Conservation (phyloP, 179 eudicot species). For the Spergularia azorica region DNA sequence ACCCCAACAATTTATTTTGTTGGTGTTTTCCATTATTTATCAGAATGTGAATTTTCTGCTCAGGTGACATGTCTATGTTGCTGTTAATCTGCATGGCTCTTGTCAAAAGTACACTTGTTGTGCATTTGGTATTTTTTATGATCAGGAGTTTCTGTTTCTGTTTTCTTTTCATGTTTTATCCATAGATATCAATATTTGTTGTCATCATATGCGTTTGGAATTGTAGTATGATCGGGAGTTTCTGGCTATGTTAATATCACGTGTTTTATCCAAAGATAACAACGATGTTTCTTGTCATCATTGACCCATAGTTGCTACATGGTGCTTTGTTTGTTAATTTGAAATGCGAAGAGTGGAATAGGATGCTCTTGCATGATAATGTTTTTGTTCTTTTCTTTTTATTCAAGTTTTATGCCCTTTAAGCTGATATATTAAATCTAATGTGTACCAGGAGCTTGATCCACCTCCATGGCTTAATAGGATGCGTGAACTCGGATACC, state of each 20-base stretch:
- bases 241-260: neutral
- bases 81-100: neutral
- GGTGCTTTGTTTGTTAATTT: neutral
- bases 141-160: no score
- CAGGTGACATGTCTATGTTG: neutral
- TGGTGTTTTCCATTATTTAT: no score
- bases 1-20: neutral
- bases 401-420: neutral
- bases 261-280: neutral
- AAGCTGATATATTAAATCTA: neutral
- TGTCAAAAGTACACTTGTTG: neutral
- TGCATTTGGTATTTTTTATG: no score
- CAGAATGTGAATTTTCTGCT: neutral
- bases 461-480: conserved; percentile 99
- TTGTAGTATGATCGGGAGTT: neutral
- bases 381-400: neutral
- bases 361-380: neutral
- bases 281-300: neutral
- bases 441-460: conserved; percentile 68
- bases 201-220: neutral
- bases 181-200: no score
- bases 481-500: conserved; percentile 96
- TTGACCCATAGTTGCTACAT: neutral
- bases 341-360: neutral
- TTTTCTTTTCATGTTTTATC: no score